phyloP scores from a whole-genome alignment of 1,284 basidiomycete species.

The Chondrostereum purpureum region DNA sequence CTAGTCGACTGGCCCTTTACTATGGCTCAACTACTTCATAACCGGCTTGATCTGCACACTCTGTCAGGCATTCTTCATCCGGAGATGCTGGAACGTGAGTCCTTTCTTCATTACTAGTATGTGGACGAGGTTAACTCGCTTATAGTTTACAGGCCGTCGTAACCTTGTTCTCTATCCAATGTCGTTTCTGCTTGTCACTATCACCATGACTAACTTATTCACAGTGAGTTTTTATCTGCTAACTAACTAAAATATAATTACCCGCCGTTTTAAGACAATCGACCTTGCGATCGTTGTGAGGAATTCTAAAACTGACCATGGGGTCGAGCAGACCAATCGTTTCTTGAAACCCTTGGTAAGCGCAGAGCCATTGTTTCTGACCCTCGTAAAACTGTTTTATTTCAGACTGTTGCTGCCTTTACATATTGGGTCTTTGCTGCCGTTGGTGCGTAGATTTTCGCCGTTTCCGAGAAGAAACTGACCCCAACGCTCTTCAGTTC shows the following conservation, averaged over 20 bases:
- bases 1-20: constrained; percentile 32
- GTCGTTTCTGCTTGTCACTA: neutral
- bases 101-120: too few species aligned
- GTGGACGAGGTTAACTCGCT: too few species aligned
- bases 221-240: neutral
- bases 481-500: too few species aligned
- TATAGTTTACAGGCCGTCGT: neutral
- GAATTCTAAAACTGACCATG: neutral
- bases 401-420: constrained; percentile 23
- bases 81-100: constrained; percentile 29
- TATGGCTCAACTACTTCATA: constrained; percentile 38
- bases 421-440: constrained; percentile 37
- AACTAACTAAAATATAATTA: too few species aligned
- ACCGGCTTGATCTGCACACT: constrained; percentile 40
- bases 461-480: too few species aligned
- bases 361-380: too few species aligned
- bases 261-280: neutral
- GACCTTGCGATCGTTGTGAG: neutral
- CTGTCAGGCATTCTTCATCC: constrained; percentile 41
- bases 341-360: neutral
- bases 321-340: neutral
- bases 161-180: constrained; percentile 1
- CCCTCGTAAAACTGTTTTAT: neutral
- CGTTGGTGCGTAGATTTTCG: constrained; percentile 29
- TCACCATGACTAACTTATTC: neutral